Evolutionary conservation across 306 rosid species (phyloP).

Genomic region (Corylus avellana): DNA sequence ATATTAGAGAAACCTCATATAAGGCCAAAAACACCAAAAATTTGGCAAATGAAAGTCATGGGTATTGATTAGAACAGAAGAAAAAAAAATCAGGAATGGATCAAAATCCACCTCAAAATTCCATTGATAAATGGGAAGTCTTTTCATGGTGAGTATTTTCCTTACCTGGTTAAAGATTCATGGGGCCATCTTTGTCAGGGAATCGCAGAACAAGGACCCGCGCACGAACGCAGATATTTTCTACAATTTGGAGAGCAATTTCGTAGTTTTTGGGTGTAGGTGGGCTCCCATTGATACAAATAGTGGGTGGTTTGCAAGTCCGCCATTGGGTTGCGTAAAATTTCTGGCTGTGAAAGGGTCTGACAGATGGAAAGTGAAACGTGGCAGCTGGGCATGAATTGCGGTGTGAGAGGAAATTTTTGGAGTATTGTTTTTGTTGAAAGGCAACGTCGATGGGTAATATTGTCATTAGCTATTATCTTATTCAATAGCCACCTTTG

Average conservation of each 20-base stretch:
- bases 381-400: not conserved
- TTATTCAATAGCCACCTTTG: too few species aligned
- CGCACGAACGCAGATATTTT: constrained; percentile 13
- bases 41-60: constrained; percentile 19
- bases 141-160: constrained; percentile 9
- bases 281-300: not conserved
- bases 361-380: not conserved
- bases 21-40: not conserved
- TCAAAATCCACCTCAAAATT: constrained; percentile 5
- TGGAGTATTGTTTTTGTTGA: too few species aligned
- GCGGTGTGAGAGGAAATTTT: not conserved
- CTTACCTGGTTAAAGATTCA: constrained; percentile 15
- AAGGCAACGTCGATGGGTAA: not conserved
- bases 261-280: not conserved
- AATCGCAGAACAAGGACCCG: not conserved
- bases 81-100: not conserved
- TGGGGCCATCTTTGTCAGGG: not conserved
- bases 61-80: not conserved
- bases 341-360: not conserved
- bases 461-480: not conserved
- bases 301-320: not conserved
- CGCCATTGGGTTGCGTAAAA: not conserved
- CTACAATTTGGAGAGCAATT: not conserved
- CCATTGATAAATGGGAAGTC: not conserved
- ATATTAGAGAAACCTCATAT: constrained; percentile 5